Evolutionary conservation across 768 basidiomycete genomes (phyloP).

Genomic region (Mycena metata): DNA sequence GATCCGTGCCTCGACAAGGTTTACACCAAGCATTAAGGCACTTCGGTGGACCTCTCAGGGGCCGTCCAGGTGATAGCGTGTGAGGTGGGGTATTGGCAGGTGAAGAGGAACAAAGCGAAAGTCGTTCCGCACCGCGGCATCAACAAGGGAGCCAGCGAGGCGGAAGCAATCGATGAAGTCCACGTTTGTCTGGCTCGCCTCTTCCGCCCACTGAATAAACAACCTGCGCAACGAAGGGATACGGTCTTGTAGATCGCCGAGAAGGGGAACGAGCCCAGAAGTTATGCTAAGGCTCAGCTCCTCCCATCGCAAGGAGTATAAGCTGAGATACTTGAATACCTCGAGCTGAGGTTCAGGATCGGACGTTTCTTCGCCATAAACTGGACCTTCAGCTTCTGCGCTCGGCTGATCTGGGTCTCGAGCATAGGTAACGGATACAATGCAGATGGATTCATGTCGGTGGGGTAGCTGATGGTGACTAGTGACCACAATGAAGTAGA

Average conservation of each 20-base stretch:
- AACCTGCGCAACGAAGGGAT: neutral
- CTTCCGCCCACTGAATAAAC: constrained; percentile 3
- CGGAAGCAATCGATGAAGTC: constrained; percentile 18
- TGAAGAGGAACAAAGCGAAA: neutral
- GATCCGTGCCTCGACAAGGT: neutral
- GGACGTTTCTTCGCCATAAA: neutral
- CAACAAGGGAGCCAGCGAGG: neutral
- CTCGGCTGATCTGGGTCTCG: neutral
- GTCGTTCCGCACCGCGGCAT: neutral
- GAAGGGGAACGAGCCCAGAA: neutral
- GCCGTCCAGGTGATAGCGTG: constrained; percentile 2
- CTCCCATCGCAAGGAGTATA: constrained; percentile 12
- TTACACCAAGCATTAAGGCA: neutral
- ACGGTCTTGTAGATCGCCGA: neutral
- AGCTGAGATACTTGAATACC: neutral
- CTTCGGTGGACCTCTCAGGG: constrained; percentile 6
- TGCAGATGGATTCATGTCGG: neutral
- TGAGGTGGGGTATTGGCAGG: constrained; percentile 16
- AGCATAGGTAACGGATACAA: neutral
- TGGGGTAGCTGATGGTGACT: neutral
- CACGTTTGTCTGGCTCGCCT: neutral
- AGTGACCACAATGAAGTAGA: neutral
- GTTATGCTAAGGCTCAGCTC: constrained; percentile 16
- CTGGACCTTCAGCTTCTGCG: constrained; percentile 8
- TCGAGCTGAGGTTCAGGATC: neutral